Base-by-base conservation (phyloP, 306 rosid species). In the Acacia acuminata region DNA sequence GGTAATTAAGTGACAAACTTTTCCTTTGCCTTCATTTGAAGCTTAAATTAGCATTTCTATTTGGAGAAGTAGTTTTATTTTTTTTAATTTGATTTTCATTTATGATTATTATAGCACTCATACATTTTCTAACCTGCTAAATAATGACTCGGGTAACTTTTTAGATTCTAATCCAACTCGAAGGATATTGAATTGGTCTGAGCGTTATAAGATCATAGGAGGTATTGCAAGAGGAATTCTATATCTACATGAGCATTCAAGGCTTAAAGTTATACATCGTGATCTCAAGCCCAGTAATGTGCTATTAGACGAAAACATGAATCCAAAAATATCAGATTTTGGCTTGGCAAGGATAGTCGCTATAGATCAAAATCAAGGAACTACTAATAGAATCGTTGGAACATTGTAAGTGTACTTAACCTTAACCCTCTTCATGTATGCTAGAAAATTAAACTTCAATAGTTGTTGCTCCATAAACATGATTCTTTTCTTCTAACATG, bases 291-390 rank as follows among this genome's bases (percentile, higher is more conserved):
- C 89, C 7, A 88, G 91, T 50, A 92, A 90, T 50, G 44, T 92
- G 11, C 60, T 92, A 0, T 47, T 90, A 17, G 93, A 88, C 22
- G 34, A 12, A 0, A 45, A 83, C 1, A 83, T 92, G 90, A 77
- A 87, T 58, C 71, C 92, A 7, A 92, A 88, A 24, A 90, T 87
- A 2, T 85, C 87, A 20, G 91, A 92, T 4, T 92, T 92, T 84
- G 92, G 94, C 1, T 77, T 84, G 77, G 91, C 94, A 19, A 87
- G 82, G 27, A 82, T 88, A 2, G 68, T 86, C 71, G 78, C 12
- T 4, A 60, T 51, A 4, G 86, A 88, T 45, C 78, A 88, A 73
- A 47, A 76, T 10, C 81, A 75, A 65, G 90, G 75, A 43, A 83
- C 17, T 8, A 92, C 91, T 0, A 66, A 10, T 1, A 74, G 53